phyloP scores from a whole-genome alignment of 2,329 filamentous ascomycete genomes.

The Basipetospora chlamydospora region DNA sequence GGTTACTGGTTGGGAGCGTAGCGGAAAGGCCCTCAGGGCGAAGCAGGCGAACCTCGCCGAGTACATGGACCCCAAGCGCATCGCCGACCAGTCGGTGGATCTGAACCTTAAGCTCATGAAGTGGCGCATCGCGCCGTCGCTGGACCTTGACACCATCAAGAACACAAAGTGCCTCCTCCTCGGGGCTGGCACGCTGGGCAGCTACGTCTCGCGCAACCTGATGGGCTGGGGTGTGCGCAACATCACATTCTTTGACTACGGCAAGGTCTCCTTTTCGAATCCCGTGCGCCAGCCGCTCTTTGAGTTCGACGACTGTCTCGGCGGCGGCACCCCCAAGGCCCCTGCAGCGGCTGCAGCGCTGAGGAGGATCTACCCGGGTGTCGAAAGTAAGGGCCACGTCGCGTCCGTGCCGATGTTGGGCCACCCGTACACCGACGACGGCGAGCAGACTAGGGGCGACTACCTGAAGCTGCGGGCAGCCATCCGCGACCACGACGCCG shows the following conservation, averaged over 20 bases:
- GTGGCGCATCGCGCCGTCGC: conserved; percentile 82
- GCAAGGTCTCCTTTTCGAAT: conserved; percentile 86
- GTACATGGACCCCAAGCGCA: conserved; percentile 78
- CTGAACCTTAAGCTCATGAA: conserved; percentile 97
- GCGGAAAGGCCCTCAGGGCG: conserved; percentile 57
- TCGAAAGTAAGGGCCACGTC: conserved; percentile 65
- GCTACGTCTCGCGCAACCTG: conserved; percentile 81
- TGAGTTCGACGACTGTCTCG: conserved; percentile 73
- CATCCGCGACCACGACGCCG: conserved; percentile 73
- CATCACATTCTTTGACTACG: conserved; percentile 93
- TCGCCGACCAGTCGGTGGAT: conserved; percentile 90
- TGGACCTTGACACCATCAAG: conserved; percentile 81
- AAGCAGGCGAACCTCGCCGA: conserved; percentile 72
- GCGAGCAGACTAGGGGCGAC: conserved; percentile 49
- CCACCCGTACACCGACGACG: conserved; percentile 65
- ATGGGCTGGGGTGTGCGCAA: conserved; percentile 93
- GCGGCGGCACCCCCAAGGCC: conserved; percentile 76
- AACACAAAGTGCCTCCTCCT: conserved; percentile 79
- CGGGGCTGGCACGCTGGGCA: conserved; percentile 83
- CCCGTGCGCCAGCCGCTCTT: conserved; percentile 91
- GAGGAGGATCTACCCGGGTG: conserved; percentile 77
- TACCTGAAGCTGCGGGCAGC: conserved; percentile 62
- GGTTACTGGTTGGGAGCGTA: conserved; percentile 83
- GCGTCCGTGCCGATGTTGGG: conserved; percentile 92
- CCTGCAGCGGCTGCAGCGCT: conserved; percentile 65